phyloP scores from a whole-genome alignment of 2,329 filamentous ascomycete species.

The Penicillium sclerotiorum region DNA sequence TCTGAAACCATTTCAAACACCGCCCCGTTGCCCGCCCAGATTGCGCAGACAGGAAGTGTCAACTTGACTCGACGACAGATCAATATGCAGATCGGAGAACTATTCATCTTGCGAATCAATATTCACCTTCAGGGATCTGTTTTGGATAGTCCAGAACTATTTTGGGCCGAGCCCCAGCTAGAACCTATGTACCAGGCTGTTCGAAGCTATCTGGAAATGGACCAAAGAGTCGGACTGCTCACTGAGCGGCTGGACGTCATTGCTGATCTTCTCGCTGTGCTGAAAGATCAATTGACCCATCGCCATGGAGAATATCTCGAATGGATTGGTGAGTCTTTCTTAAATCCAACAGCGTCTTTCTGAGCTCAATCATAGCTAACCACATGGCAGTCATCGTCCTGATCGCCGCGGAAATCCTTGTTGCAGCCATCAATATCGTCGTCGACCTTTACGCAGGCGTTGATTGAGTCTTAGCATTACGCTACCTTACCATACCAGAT shows the following conservation, averaged over 20 bases:
- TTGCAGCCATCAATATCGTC: conserved; percentile 90
- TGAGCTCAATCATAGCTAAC: conserved; percentile 20
- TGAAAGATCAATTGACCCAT: conserved; percentile 94
- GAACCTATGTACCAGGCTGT: conserved; percentile 97
- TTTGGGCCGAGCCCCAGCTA: conserved; percentile 97
- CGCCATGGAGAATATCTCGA: conserved; percentile 87
- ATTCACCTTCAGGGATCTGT: conserved; percentile 97
- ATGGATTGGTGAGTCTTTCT: conserved; percentile 73
- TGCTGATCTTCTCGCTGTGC: conserved; percentile 84
- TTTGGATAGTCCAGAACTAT: conserved; percentile 93
- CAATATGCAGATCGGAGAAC: conserved; percentile 99
- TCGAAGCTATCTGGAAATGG: conserved; percentile 95
- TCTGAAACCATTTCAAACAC: conserved; percentile 91
- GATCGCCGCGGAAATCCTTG: conserved; percentile 92
- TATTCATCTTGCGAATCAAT: conserved; percentile 96
- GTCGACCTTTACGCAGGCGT: conserved; percentile 83
- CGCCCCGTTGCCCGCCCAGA: conserved; percentile 89
- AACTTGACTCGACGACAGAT: conserved; percentile 85
- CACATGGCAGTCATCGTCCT: conserved; percentile 75
- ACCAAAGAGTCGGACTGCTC: conserved; percentile 85
- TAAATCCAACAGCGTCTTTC: background rate
- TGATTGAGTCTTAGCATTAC: conserved; percentile 43
- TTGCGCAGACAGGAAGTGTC: conserved; percentile 90
- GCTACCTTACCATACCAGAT: background rate
- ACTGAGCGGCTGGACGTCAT: conserved; percentile 92